Percentiles rank a stretch among this genome's conserved stretches.
Evolutionary conservation across 2,329 filamentous ascomycete genomes (phyloP).

Genomic region (Stemphylium lycopersici): DNA sequence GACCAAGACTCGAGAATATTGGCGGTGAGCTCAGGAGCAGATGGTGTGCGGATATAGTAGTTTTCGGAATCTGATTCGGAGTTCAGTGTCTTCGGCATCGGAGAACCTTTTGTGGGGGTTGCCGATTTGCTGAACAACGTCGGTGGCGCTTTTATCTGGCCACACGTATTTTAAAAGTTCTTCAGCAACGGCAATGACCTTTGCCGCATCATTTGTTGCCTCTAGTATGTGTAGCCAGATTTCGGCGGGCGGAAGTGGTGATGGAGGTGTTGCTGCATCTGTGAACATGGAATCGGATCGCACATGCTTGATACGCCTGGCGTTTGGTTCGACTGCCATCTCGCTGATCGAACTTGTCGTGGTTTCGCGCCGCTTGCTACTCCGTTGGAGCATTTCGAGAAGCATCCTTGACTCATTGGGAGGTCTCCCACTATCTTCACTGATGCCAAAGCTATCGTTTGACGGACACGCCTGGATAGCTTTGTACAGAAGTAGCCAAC

Average conservation of each 20-base stretch:
- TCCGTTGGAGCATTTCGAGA: slow-evolving; percentile 11
- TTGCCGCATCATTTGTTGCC: slow-evolving; percentile 16
- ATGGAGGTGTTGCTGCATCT: not conserved
- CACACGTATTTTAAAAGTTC: slow-evolving; percentile 15
- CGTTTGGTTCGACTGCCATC: slow-evolving; percentile 7
- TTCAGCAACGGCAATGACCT: slow-evolving; percentile 16
- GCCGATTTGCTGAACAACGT: slow-evolving; percentile 24
- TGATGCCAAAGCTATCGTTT: slow-evolving; percentile 21
- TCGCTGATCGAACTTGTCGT: slow-evolving; percentile 2
- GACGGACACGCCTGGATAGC: slow-evolving; percentile 21
- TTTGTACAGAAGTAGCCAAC: slow-evolving; percentile 24
- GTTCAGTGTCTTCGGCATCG: slow-evolving; percentile 19
- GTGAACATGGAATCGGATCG: slow-evolving; percentile 19
- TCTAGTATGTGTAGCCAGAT: slow-evolving; percentile 26
- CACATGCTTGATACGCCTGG: not conserved
- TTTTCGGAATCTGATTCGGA: slow-evolving; percentile 15
- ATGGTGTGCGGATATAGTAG: slow-evolving; percentile 15
- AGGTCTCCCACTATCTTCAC: not conserved
- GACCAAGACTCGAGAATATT: slow-evolving; percentile 14
- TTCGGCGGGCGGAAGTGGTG: not conserved
- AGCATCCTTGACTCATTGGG: slow-evolving; percentile 12
- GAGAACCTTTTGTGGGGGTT: slow-evolving; percentile 18
- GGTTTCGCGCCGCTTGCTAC: not conserved
- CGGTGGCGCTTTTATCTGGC: slow-evolving; percentile 17
- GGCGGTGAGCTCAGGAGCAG: slow-evolving; percentile 4